Percentiles rank a stretch among this genome's conserved stretches.
These are phyloP conservation scores for Leersia perrieri DNA, from an alignment of 176 grass and related monocot genomes.

Conservation along the genomic window DNA sequence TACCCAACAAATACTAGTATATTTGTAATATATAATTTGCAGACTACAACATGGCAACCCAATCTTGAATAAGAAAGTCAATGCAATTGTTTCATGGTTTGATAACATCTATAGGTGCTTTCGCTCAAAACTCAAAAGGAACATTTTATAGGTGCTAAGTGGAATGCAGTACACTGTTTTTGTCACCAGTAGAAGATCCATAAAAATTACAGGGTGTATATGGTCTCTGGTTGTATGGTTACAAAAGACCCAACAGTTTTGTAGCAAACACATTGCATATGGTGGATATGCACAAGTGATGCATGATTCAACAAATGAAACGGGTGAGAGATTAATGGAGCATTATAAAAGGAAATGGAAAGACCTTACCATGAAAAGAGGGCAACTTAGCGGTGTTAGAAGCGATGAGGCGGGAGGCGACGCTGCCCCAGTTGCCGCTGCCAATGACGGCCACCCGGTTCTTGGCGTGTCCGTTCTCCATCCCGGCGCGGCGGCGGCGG, in stretches of 20 bases:
- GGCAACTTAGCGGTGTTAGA: slow-evolving; percentile 83
- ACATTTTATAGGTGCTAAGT: background rate
- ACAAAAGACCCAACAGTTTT: background rate
- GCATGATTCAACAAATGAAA: background rate
- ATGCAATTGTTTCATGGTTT: background rate
- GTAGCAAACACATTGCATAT: background rate
- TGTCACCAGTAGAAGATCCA: background rate
- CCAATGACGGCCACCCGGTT: slow-evolving; percentile 80
- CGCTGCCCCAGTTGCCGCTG: slow-evolving; percentile 96
- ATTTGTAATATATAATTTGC: background rate
- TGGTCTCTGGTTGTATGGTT: background rate
- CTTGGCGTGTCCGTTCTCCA: slow-evolving; percentile 50
- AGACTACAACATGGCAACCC: background rate
- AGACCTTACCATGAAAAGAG: slow-evolving; percentile 52
- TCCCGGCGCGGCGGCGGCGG: slow-evolving; percentile 21
- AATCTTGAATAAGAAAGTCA: background rate
- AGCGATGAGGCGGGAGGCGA: slow-evolving; percentile 81
- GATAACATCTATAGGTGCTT: background rate
- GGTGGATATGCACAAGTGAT: background rate
- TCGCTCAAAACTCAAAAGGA: background rate
- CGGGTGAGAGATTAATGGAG: background rate
- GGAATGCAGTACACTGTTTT: background rate
- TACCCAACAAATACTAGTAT: background rate
- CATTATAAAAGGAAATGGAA: background rate
- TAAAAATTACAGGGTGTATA: background rate